These are phyloP conservation scores for Nannizziopsis arthrosporioides DNA, from an alignment of 2,329 filamentous ascomycete genomes.

Conservation along the genomic window DNA sequence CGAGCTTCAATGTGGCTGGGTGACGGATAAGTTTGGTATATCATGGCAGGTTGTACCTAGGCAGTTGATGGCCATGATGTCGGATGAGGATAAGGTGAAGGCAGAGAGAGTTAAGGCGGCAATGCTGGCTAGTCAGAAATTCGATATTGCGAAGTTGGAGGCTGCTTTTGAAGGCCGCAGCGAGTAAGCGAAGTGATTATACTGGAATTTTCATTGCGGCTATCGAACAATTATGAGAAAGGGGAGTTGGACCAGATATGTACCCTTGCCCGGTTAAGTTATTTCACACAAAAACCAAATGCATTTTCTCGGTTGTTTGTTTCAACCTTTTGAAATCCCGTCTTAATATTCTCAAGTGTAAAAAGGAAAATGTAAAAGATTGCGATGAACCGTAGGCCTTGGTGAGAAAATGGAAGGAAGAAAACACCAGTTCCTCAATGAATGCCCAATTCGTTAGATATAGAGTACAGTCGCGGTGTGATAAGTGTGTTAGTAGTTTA, in stretches of 20 bases:
- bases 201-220: neutral
- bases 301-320: neutral
- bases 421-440: neutral
- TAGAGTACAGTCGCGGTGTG: neutral
- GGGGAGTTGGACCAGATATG: neutral
- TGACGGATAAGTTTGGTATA: slow-evolving; percentile 38
- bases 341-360: neutral
- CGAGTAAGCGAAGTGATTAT: neutral
- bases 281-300: neutral
- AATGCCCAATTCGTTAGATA: slow-evolving; percentile 1
- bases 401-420: neutral
- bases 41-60: slow-evolving; percentile 39
- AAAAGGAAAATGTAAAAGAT: neutral
- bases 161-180: slow-evolving; percentile 24
- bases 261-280: neutral
- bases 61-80: slow-evolving; percentile 27
- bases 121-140: slow-evolving; percentile 37
- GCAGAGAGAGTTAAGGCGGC: slow-evolving; percentile 25
- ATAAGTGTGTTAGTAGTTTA: slow-evolving; percentile 64
- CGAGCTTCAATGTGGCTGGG: slow-evolving; percentile 36
- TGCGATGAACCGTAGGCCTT: neutral
- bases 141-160: slow-evolving; percentile 32
- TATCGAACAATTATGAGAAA: too few species aligned
- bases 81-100: slow-evolving; percentile 22
- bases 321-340: neutral